phyloP scores from a whole-genome alignment of 768 basidiomycete genomes.

The Tricholoma bakamatsutake region DNA sequence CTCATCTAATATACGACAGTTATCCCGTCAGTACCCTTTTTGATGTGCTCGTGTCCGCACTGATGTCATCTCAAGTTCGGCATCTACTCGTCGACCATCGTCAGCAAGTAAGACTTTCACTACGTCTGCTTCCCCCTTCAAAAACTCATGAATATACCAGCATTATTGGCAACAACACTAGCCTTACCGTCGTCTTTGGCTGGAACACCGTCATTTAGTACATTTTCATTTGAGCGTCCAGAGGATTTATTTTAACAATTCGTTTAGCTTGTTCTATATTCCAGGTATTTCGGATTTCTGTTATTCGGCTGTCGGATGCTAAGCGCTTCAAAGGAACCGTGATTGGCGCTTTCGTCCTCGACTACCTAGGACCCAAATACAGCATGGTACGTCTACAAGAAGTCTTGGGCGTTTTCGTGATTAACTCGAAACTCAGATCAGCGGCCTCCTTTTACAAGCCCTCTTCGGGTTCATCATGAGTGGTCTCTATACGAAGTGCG shows the following conservation, averaged over 20 bases:
- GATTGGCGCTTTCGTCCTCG: conserved; percentile 69
- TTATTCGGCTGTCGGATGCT: conserved; percentile 13
- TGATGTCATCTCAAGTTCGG: conserved; percentile 48
- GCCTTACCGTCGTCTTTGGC: conserved; percentile 64
- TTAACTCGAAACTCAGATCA: conserved; percentile 39
- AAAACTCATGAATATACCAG: conserved; percentile 24
- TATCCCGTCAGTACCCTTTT: conserved; percentile 49
- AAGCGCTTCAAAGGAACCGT: conserved; percentile 55
- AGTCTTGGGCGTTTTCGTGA: background rate
- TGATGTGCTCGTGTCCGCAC: background rate
- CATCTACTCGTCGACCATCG: conserved; percentile 73
- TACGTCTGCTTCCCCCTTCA: background rate
- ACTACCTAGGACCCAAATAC: conserved; percentile 68
- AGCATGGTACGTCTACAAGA: conserved; percentile 49
- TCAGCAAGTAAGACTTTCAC: conserved; percentile 43
- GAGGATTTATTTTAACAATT: background rate
- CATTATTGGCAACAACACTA: conserved; percentile 47
- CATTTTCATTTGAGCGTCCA: conserved; percentile 11
- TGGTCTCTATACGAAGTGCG: conserved; percentile 59
- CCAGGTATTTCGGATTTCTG: background rate
- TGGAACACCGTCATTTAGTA: conserved; percentile 87
- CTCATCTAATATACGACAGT: conserved; percentile 23
- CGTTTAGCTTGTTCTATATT: conserved; percentile 13
- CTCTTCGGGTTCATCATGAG: conserved; percentile 87
- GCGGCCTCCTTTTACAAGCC: conserved; percentile 61